A percentile compares a stretch with the other conserved stretches of the same genome.
Evolutionary conservation across 306 rosid genomes (phyloP).

Genomic region (Urtica urens): DNA sequence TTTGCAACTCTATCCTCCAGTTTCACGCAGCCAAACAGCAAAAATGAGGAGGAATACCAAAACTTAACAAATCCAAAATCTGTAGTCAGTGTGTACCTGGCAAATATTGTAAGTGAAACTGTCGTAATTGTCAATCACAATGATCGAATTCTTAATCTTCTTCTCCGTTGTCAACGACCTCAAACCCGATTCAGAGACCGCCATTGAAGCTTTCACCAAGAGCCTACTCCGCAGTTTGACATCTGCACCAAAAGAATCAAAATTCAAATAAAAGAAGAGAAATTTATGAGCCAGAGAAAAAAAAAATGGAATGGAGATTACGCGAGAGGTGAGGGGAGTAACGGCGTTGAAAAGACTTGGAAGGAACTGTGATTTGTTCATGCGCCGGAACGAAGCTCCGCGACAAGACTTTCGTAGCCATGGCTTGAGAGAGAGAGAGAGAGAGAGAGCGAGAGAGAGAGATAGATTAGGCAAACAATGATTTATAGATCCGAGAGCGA

Average conservation of each 20-base stretch:
- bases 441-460: too few species aligned
- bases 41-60: too few species aligned
- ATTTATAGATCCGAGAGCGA: too few species aligned
- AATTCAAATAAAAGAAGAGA: background rate
- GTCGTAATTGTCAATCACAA: slow-evolving; percentile 52
- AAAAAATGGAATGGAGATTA: background rate
- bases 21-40: too few species aligned
- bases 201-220: slow-evolving; percentile 29
- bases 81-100: too few species aligned
- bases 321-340: background rate
- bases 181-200: slow-evolving; percentile 10
- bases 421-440: slow-evolving; percentile 7
- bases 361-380: slow-evolving; percentile 9
- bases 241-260: background rate
- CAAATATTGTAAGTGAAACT: slow-evolving; percentile 95
- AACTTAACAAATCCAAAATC: too few species aligned
- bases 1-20: too few species aligned
- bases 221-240: slow-evolving; percentile 32
- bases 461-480: too few species aligned
- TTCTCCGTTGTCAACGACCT: slow-evolving; percentile 13
- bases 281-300: background rate
- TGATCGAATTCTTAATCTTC: slow-evolving; percentile 24
- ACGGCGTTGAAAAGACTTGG: slow-evolving; percentile 14
- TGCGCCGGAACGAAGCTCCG: slow-evolving; percentile 10
- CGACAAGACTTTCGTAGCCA: slow-evolving; percentile 23